phyloP scores from a whole-genome alignment of 345 rosid genomes.

The Conringia planisiliqua region DNA sequence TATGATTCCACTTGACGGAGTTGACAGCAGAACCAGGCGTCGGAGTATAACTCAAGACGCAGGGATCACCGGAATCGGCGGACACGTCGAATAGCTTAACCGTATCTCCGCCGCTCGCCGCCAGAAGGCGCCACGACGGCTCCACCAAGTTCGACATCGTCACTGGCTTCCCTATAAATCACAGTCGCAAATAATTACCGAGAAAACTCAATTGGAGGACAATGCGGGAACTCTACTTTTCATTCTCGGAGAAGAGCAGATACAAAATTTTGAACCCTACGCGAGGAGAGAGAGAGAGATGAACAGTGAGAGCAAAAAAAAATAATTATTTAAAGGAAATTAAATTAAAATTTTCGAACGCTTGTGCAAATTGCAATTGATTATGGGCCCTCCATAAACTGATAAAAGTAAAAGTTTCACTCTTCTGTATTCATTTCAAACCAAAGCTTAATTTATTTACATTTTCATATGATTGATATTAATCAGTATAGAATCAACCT shows the following conservation, averaged over 20 bases:
- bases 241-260: background rate
- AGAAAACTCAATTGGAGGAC: constrained; percentile 21
- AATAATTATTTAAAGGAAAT: background rate
- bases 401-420: background rate
- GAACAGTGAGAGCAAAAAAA: background rate
- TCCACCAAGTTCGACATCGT: constrained; percentile 55
- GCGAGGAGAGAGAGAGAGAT: background rate
- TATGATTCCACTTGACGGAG: constrained; percentile 96
- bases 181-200: background rate
- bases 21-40: constrained; percentile 65
- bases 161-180: background rate
- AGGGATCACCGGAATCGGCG: constrained; percentile 72
- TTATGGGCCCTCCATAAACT: background rate
- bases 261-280: constrained; percentile 28
- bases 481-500: background rate
- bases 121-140: constrained; percentile 66
- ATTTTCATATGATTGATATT: too few relatives aligned
- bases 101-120: constrained; percentile 83
- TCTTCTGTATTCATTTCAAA: background rate
- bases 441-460: too few relatives aligned
- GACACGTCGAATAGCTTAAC: constrained; percentile 84
- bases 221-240: constrained; percentile 26
- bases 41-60: constrained; percentile 72
- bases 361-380: background rate
- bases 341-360: background rate